Base-by-base conservation (phyloP, 2,329 filamentous ascomycete genomes). In the Pseudogymnoascus sp. region DNA sequence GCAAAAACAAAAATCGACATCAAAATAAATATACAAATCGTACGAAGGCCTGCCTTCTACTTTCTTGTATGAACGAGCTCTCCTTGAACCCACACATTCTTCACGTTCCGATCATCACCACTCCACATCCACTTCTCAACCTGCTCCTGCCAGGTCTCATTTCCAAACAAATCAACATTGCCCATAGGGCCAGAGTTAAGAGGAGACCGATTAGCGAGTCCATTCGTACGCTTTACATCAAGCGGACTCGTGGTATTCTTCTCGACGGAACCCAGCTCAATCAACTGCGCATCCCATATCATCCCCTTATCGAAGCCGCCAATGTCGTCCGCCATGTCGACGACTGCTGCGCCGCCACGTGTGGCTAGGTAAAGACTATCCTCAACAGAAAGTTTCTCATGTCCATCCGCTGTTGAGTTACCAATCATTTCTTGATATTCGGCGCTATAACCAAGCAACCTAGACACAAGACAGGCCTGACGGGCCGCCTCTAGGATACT, bases 41-140 rank as follows among this genome's bases (percentile, higher is more conserved):
- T 15, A 18, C 5, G 9, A 52, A 52, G 28, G 19, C 15, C 19
- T 10, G 13, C 15, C 6, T 8, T 39, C 28, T 57, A 57, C 33
- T 35, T 12, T 41, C 30, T 57, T 15, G 55, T 35, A 39, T 96
- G 90, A 55, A 96, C 94, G 71, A 95, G 73, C 64, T 84, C 76
- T 2, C 94, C 94, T 70, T 81, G 84, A 1, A 97, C 91, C 92
- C 92, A 99, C 3, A 99, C 94, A 66, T 80, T 84, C 67, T 80
- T 80, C 2, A 91, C 92, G 72, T 97, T 97, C 66, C 94, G 79
- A 74, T 97, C 94, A 76, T 97, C 92, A 0, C 94, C 94, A 65
- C 83, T 88, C 74, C 89, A 99, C 63, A 97, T 77, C 94, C 94
- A 99, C 77, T 99, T 99, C 58, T 90, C 89, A 9, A 97, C 75